Base-by-base conservation (phyloP, 208 protist genomes). In the Trypanosoma platydactyli region DNA sequence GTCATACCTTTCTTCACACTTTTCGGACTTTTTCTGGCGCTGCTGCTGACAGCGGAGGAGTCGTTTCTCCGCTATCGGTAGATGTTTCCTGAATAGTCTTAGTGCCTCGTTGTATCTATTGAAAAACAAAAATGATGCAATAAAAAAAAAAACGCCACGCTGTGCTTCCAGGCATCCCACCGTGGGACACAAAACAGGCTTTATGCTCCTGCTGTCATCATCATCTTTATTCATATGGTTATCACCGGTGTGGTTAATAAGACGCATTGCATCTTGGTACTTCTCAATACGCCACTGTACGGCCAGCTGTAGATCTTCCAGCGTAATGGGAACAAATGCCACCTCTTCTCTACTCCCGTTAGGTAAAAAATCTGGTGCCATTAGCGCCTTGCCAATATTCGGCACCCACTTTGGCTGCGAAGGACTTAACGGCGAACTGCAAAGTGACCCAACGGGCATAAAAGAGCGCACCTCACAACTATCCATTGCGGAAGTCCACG, bases 101-200 rank as follows among this genome's bases (percentile, higher is more conserved):
- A 76, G 68, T 12, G 84, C 81, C 24, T 64, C 70, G 9, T 62
- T 45, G 53, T 81, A 84, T 38, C 67, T 62, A n/a, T 76, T 71
- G 12, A 58, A 61, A 3, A 72, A 64, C 1, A 54, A 79, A 69
- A 84, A 91, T 27, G 52, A 48, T 64, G 81, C 79, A 0, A 91
- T 75, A 30, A 88, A 55, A 13, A 64, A 62, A 51, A 88, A 62
- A 64, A 86, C 77, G 55, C 83, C 63, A 18, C 70, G 73, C n/a
- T 16, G 20, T 0, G 29, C 9, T 15, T 44, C 16, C 15, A 45
- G 11, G 12, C 18, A 5, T 44, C 50, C 6, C n/a, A 35, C 2
- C 13, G 44, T 12, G 13, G 4, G 44, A 48, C 44, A 12, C 18
- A 48, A n/a, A 48, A n/a, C 44, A 3, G 12, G 44, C 44, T 48